Evolutionary conservation across 1,284 basidiomycete species (phyloP).

Genomic region (Fistulina hepatica): DNA sequence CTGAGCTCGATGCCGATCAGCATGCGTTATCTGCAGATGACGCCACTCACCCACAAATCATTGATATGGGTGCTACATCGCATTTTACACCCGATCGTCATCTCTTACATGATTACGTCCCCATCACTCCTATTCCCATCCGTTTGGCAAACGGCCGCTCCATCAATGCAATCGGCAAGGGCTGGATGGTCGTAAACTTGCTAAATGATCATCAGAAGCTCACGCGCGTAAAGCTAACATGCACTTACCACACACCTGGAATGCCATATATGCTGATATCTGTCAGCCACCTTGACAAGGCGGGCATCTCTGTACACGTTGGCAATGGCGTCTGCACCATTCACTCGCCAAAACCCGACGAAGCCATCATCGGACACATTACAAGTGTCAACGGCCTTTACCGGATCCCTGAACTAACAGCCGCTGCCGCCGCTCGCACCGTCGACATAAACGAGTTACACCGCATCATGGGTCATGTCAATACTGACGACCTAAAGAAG

Average conservation of each 20-base stretch:
- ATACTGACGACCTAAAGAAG: slow-evolving; percentile 2
- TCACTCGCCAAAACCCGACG: slow-evolving; percentile 3
- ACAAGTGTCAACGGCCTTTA: slow-evolving; percentile 9
- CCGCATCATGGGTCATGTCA: slow-evolving; percentile 5
- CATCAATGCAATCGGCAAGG: too few relatives aligned
- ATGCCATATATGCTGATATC: slow-evolving; percentile 8
- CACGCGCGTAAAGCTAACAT: slow-evolving; percentile 2
- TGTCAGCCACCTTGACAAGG: slow-evolving; percentile 4
- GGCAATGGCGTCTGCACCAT: slow-evolving; percentile 6
- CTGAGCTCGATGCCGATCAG: too few relatives aligned
- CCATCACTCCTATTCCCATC: too few relatives aligned
- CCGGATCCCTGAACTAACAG: slow-evolving; percentile 3
- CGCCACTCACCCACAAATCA: too few relatives aligned
- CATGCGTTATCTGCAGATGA: too few relatives aligned
- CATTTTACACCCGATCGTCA: too few relatives aligned
- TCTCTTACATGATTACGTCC: too few relatives aligned
- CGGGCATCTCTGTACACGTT: slow-evolving; percentile 8
- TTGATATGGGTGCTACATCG: too few relatives aligned
- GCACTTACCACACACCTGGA: slow-evolving; percentile 7
- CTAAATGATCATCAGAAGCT: too few relatives aligned
- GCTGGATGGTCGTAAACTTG: too few relatives aligned
- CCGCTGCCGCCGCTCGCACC: neutral
- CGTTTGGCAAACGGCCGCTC: too few relatives aligned
- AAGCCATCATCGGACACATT: slow-evolving; percentile 5
- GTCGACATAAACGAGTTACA: slow-evolving; percentile 5